Evolutionary conservation across 2,329 filamentous ascomycete species (phyloP).

Genomic region (Paecilomyces sp.): DNA sequence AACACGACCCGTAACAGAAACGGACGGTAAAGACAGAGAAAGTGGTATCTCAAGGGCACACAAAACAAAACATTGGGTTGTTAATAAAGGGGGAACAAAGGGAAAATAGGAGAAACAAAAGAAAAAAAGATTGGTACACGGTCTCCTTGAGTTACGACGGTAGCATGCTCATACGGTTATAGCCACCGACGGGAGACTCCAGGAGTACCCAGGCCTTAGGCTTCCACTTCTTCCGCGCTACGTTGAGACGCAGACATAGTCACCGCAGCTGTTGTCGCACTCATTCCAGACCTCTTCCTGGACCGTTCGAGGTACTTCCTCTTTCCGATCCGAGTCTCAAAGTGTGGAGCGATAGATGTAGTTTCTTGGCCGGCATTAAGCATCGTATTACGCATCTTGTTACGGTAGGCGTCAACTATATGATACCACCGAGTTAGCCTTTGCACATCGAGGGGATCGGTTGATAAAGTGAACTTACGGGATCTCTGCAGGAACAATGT

Average conservation of each 20-base stretch:
- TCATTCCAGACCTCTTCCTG: constrained; percentile 8
- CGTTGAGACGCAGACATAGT: constrained; percentile 21
- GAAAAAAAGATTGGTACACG: not conserved
- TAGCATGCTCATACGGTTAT: not conserved
- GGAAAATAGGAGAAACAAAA: not conserved
- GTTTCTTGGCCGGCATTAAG: constrained; percentile 71
- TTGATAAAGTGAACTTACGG: constrained; percentile 53
- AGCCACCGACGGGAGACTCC: not conserved
- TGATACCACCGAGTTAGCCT: constrained; percentile 7
- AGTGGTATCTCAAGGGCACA: not conserved
- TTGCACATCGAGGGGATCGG: constrained; percentile 2
- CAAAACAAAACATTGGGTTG: not conserved
- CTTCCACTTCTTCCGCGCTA: constrained; percentile 32
- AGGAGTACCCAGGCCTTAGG: constrained; percentile 4
- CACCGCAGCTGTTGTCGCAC: constrained; percentile 11
- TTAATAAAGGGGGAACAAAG: not conserved
- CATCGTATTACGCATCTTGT: constrained; percentile 80
- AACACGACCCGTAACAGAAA: not conserved
- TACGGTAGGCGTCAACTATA: constrained; percentile 85
- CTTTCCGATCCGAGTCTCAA: constrained; percentile 83
- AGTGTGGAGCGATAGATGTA: constrained; percentile 68
- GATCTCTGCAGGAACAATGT: constrained; percentile 87
- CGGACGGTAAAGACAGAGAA: not conserved
- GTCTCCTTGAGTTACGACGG: not conserved
- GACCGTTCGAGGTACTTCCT: constrained; percentile 57